A percentile compares a stretch with the other conserved stretches of the same genome.
phyloP scores from a whole-genome alignment of 1,139 yeast genomes.

The Taiozyma sp. region DNA sequence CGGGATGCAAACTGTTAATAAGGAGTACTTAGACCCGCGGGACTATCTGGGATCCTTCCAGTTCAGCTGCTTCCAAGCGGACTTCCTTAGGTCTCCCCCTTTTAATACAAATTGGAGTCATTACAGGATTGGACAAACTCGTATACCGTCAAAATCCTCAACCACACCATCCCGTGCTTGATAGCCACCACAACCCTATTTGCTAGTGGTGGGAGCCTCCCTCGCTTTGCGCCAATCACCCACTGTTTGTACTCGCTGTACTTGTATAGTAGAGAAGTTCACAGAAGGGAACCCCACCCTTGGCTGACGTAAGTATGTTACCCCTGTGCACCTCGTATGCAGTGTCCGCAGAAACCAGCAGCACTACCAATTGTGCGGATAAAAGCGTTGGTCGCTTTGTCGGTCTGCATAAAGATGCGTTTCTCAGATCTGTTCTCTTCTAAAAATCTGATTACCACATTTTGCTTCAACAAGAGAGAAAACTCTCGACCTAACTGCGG shows the following conservation, averaged over 20 bases:
- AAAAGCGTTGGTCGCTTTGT: neutral
- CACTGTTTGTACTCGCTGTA: neutral
- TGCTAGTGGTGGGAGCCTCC: neutral
- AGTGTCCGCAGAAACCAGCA: neutral
- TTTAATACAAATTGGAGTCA: neutral
- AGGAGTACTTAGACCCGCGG: no score
- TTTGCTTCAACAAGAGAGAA: neutral
- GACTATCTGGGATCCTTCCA: neutral
- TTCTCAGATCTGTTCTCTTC: neutral
- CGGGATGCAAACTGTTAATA: neutral
- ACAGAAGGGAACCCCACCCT: neutral
- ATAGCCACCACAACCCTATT: no score
- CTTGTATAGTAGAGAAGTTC: neutral
- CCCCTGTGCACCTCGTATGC: slow-evolving; percentile 6
- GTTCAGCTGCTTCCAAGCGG: neutral
- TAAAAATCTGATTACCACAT: neutral
- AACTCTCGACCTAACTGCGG: neutral
- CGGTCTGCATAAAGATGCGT: neutral
- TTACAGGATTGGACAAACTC: neutral
- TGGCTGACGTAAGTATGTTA: neutral
- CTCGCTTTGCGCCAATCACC: neutral
- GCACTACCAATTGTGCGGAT: neutral
- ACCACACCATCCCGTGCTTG: no score
- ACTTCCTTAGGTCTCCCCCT: no score
- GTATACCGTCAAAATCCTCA: no score